Base-by-base conservation (phyloP, 371 early-diverging fungal species). In the Rhizopus arrhizus region DNA sequence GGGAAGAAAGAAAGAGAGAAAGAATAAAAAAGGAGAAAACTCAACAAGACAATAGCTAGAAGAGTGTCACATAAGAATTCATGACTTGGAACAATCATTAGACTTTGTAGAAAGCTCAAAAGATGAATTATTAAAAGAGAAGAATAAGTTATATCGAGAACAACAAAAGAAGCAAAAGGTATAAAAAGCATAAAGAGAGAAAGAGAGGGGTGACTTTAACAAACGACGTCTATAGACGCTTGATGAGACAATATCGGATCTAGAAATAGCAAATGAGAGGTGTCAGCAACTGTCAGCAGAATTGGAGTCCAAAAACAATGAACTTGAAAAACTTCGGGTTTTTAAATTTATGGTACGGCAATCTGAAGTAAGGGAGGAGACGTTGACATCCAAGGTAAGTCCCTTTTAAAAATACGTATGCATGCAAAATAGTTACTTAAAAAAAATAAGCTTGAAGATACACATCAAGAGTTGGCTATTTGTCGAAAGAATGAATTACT, bases 301-400 rank as follows among this genome's bases (percentile, higher is more conserved):
- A 43, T 45, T 77, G 22, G 68, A 70, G 29, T 13, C 40, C 5
- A 67, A 73, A 49, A 68, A 62, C 35, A 61, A 54, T 33, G 73
- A 80, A 53, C 59, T 77, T 1, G 80, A 80, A 61, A 73, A 71
- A 57, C 51, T 74, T n/a, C 61, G 77, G 32, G 71, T 77, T 11
- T 72, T 75, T 32, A 74, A 77, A 47, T 66, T 77, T 43, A 75
- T 80, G 72, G 77, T 65, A 5, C 61, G 73, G 6, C 75, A 80
- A 62, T 73, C 80, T 10, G 80, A 80, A 50, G 61, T 68, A 31
- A 66, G 75, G 16, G 80, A 77, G 58, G 80, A 80, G 22, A 61
- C 63, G 15, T 43, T 77, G 31, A 59, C 67, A 29, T 51, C 73
- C 28, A 74, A 77, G 62, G 80, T 75, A 74, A 50, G 13, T 42